Evolutionary conservation across 2,329 filamentous ascomycete genomes (phyloP), one percentile per base, ranked within the genome.

Genomic region (Chaetoscypha palmicola): DNA sequence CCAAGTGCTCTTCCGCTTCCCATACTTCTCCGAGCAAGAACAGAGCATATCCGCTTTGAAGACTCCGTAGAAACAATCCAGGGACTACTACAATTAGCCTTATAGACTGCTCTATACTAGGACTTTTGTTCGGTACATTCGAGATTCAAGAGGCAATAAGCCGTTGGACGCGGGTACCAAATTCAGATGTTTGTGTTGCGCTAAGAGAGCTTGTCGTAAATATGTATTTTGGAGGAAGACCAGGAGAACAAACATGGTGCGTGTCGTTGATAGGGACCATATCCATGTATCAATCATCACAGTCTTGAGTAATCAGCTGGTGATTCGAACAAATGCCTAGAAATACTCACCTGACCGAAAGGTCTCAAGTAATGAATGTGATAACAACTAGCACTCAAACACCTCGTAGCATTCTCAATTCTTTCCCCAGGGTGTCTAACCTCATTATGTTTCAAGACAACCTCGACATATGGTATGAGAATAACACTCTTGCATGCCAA

Each of bases 261-360:
- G 36, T 14, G 51, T 53, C 51, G 51, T 53, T 34, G 70, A 74
- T 0, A 76, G 51, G 0, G 71, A 71, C 35, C 72, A 76, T 17
- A 75, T 74, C 72, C 72, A 76, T 0, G 71, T 73, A 50, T 76
- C 72, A 1, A 75, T 65, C 24, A 76, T 55, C 0, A 75, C 65
- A 0, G 72, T 76, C 37, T 76, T n/a, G 14, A 30, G 7, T 23
- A 28, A 9, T n/a, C 5, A 3, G 19, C 16, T 14, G 1, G 16
- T 11, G 21, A 24, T 19, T 14, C 23, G 12, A 31, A n/a, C 23
- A 22, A 30, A 20, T 11, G 11, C 4, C 9, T 11, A 12, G 12
- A 12, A 20, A 5, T 14, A 17, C n/a, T 3, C 11, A 41, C 39
- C 39, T 41, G 72, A 0, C 67, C 61, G 43, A 71, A 73, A 0